phyloP scores from a whole-genome alignment of 2,329 filamentous ascomycete genomes.

The Proliferodiscus dingleyae region DNA sequence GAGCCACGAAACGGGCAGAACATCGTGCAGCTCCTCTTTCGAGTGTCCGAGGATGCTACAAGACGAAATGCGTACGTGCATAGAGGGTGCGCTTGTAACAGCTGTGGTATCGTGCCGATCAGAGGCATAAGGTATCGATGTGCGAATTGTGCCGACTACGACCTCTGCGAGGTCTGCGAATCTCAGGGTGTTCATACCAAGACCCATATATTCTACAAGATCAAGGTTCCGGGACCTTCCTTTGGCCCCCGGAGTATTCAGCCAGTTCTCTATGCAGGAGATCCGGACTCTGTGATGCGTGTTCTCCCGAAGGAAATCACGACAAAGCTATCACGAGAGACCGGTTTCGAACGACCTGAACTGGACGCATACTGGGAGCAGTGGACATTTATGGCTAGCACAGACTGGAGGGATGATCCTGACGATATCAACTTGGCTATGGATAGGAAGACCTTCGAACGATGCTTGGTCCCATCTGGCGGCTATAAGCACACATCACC shows the following conservation, averaged over 20 bases:
- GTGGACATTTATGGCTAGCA: conserved; percentile 89
- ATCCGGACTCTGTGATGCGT: conserved; percentile 66
- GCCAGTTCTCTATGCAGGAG: conserved; percentile 82
- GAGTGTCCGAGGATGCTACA: conserved; percentile 91
- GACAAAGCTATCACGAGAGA: conserved; percentile 63
- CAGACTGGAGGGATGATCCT: conserved; percentile 77
- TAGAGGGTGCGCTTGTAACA: conserved; percentile 86
- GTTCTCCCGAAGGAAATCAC: conserved; percentile 64
- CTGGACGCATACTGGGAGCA: conserved; percentile 95
- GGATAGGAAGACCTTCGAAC: conserved; percentile 88
- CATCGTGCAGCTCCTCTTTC: conserved; percentile 78
- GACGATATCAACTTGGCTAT: conserved; percentile 75
- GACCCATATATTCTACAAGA: conserved; percentile 95
- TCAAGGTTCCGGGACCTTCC: conserved; percentile 81
- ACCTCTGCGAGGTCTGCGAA: conserved; percentile 92
- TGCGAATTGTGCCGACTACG: conserved; percentile 92
- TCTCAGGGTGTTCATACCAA: conserved; percentile 68
- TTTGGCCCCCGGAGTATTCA: conserved; percentile 77
- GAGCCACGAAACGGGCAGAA: conserved; percentile 66
- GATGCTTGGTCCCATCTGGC: conserved; percentile 81
- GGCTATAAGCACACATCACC: conserved; percentile 72
- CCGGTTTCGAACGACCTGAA: conserved; percentile 77
- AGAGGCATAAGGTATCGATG: conserved; percentile 90
- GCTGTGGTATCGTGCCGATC: conserved; percentile 82
- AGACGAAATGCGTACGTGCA: conserved; percentile 86